These are phyloP conservation scores for Globisporangium acanthophoron DNA, from an alignment of 352 stramenopile genomes.

Conservation along the genomic window DNA sequence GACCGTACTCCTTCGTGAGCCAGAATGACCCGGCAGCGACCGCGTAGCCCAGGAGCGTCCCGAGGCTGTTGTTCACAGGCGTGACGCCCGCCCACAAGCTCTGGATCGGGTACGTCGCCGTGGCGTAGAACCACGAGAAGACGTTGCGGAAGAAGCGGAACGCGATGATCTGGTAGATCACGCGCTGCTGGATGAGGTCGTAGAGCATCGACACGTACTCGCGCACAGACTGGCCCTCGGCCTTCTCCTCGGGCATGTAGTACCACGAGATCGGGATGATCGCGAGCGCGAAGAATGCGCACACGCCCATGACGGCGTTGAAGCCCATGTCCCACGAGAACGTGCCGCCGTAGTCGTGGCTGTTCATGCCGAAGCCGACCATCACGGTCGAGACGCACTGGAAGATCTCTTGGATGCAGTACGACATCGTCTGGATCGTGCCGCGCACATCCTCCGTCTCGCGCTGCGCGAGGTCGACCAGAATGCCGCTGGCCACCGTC, in stretches of 20 bases:
- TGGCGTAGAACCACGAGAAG: conserved; percentile 39
- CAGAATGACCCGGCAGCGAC: conserved; percentile 28
- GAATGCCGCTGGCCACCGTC: conserved; percentile 34
- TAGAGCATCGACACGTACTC: conserved; percentile 26
- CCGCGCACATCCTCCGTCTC: conserved; percentile 41
- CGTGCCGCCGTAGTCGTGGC: conserved; percentile 40
- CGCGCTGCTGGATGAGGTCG: conserved; percentile 43
- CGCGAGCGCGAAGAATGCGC: conserved; percentile 23
- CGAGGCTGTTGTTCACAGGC: conserved; percentile 35
- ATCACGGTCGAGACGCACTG: conserved; percentile 39
- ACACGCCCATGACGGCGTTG: conserved; percentile 44
- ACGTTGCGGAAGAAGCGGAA: conserved; percentile 59
- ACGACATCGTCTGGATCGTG: conserved; percentile 54
- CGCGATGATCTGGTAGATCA: conserved; percentile 49
- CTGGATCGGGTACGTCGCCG: conserved; percentile 34
- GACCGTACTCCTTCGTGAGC: conserved; percentile 24
- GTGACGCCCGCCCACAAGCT: conserved; percentile 37
- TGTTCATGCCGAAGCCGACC: conserved; percentile 55
- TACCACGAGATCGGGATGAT: conserved; percentile 38
- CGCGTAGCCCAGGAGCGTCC: conserved; percentile 29
- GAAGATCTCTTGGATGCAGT: conserved; percentile 26
- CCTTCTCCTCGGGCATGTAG: conserved; percentile 42
- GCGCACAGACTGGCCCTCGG: conserved; percentile 13
- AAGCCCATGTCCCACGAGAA: conserved; percentile 48
- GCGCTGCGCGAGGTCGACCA: conserved; percentile 59